Base-by-base conservation (phyloP, 768 basidiomycete species). In the Suillus lakei region DNA sequence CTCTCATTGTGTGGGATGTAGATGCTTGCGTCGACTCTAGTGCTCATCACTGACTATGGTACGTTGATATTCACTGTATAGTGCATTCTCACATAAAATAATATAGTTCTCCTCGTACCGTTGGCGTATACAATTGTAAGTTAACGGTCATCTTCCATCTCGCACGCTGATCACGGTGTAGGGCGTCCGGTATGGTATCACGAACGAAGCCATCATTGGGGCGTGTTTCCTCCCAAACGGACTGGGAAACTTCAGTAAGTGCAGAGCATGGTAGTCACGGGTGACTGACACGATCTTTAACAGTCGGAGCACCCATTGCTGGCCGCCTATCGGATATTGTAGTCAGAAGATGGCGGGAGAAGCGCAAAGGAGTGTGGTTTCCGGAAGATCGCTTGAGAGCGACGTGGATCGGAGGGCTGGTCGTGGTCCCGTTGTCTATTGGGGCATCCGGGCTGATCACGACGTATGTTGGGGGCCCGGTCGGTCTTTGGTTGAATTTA, bases 311-410 rank as follows among this genome's bases (percentile, higher is more conserved):
- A 4, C 85, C 86, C 8, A 62, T 88, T 8, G 83, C 85, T 0
- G 88, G 88, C 1, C 80, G 79, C 21, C 67, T 88, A 1, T 88
- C 88, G 0, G 89, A 90, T 73, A 65, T 72, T 28, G 72, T 84
- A 2, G 76, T 91, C 36, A 74, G 82, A 7, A 68, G 69, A 59
- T 86, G 83, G 78, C 80, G 82, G 6, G 73, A 78, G 54, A 74
- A 75, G 9, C 82, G 87, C 12, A 80, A 80, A 0, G 87, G 87
- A 9, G 69, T 76, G 4, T 88, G 86, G 86, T 83, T 84, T 55
- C 88, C 88, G 0, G 88, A 90, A 71, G 89, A 89, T 68, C 83
- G 89, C 10, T 77, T 89, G 18, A 79, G 85, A 2, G 86, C 82
- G 5, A 76, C 84, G 2, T 66, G 85, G 16, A 70, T 77, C 16